Base-by-base conservation (phyloP, 208 protist genomes). In the Crithidia brevicula region DNA sequence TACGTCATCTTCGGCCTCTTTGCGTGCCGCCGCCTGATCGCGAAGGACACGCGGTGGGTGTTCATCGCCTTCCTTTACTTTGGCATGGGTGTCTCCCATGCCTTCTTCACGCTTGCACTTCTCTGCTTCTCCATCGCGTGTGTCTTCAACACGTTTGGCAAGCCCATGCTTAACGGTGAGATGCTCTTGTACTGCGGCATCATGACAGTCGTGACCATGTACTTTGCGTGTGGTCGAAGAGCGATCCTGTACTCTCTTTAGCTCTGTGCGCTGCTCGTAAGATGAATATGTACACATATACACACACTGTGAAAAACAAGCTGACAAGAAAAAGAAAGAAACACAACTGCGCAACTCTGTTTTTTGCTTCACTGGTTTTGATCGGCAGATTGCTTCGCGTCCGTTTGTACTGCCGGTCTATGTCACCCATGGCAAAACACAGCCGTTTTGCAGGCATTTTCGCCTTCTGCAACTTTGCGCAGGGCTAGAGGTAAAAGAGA, bases 241-340 rank as follows among this genome's bases (percentile, higher is more conserved):
- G 75, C 85, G 6, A 77, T 91, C n/a, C 42, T 93, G 18, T 92
- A 94, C 72, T 77, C 82, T 15, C 50, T 96, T 4, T 95, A 50
- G 86, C 4, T 0, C 2, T 53, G 23, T 28, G 33, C 42, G 22
- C 38, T 28, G 46, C 25, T 42, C 47, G 30, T 3, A 27, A 28
- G 10, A 4, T 36, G 7, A 4, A 31, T 8, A 22, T 57, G 6
- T 42, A 42, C 28, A 0, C 3, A 11, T 42, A n/a, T 27, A 42
- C 25, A 52, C 9, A 13, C 47, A 0, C 47, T 6, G 10, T 4
- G 3, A 43, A 0, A 61, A 49, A 13, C 0, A 18, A 49, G n/a
- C n/a, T n/a, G n/a, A n/a, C n/a, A n/a, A n/a, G n/a, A 49, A 45
- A 33, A 50, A 50, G 50, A 33, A 36, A 20, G 4, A 38, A 15